phyloP scores from a whole-genome alignment of 805 yeast genomes.

The Ogataea naganishii region DNA sequence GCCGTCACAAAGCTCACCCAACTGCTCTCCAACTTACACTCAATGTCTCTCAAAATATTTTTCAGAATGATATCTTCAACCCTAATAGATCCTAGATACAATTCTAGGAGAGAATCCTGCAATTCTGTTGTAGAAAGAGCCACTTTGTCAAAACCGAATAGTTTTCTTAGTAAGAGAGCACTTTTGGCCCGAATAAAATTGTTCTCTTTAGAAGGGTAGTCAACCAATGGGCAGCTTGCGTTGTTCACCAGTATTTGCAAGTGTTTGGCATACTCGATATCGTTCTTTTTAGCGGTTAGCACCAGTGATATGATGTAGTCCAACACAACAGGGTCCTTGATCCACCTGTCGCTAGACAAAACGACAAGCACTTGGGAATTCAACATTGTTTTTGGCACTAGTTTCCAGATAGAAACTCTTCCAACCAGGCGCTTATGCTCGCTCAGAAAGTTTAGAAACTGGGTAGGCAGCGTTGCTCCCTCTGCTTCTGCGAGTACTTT shows the following conservation, averaged over 20 bases:
- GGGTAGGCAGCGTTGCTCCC: slow-evolving; percentile 12
- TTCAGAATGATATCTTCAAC: slow-evolving; percentile 58
- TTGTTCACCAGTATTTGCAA: slow-evolving; percentile 60
- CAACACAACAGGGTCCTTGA: slow-evolving; percentile 30
- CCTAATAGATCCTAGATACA: slow-evolving; percentile 56
- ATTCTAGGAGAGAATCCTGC: slow-evolving; percentile 39
- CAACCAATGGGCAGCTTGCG: slow-evolving; percentile 27
- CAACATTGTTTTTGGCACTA: slow-evolving; percentile 36
- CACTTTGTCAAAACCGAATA: slow-evolving; percentile 39
- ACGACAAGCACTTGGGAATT: slow-evolving; percentile 62
- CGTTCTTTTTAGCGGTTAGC: slow-evolving; percentile 25
- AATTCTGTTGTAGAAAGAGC: slow-evolving; percentile 37
- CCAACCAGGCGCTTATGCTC: slow-evolving; percentile 25
- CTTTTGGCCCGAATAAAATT: slow-evolving; percentile 29
- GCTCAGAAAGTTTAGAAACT: slow-evolving; percentile 22
- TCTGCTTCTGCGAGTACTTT: slow-evolving; percentile 49
- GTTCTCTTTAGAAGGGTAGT: slow-evolving; percentile 15
- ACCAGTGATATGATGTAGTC: slow-evolving; percentile 34
- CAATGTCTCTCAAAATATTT: slow-evolving; percentile 46
- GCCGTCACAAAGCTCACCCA: slow-evolving; percentile 58
- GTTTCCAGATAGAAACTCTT: slow-evolving; percentile 25
- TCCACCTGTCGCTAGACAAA: slow-evolving; percentile 37
- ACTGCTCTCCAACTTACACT: slow-evolving; percentile 35
- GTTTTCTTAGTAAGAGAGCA: slow-evolving; percentile 34
- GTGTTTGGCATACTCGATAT: slow-evolving; percentile 38